Evolutionary conservation across 2,329 filamentous ascomycete species (phyloP), one percentile per base, ranked within the genome.

Genomic region (Fonsecaea nubica): DNA sequence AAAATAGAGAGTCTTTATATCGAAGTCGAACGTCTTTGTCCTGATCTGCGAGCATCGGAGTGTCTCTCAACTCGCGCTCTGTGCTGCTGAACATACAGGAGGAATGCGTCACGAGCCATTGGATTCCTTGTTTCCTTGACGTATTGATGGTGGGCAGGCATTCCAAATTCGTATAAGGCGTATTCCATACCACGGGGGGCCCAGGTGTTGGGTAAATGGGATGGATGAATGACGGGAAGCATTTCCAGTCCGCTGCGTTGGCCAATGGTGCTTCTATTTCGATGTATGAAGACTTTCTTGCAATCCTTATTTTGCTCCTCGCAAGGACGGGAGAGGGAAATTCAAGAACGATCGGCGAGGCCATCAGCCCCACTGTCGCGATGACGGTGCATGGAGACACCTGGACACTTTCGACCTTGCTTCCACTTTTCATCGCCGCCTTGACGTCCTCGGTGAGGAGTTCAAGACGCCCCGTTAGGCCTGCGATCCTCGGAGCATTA

Each of bases 281-380:
- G 32, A 77, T 62, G 60, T 75, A 77, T 3, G 70, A 73, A 3
- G 74, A 75, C 55, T 74, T 75, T 45, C 76, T 71, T 7, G 75
- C 76, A 45, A 78, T 69, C 25, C 72, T 68, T 8, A 67, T 69
- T 63, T 72, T 76, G 35, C 55, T 65, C 10, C 65, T 21, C 35
- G 53, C 57, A 25, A 61, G 45, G 53, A 56, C 53, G 9, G 58
- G 58, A 35, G 40, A 12, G 30, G 58, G 58, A 25, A 61, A 6
- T 53, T 54, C 42, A 45, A 61, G 53, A 56, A 18, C 25, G 53
- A 56, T 32, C 53, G 25, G 53, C 33, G 53, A 18, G 33, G 25
- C 33, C 25, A 36, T 36, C 33, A 36, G 33, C 53, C 33, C 33
- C 2, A 25, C 25, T 36, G 53, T 56, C 53, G 33, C 53, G 33